Percentiles rank a stretch among this genome's conserved stretches.
Conservation (phyloP, 2,329 filamentous ascomycete species). For the Ploettnerulaceae sp. region DNA sequence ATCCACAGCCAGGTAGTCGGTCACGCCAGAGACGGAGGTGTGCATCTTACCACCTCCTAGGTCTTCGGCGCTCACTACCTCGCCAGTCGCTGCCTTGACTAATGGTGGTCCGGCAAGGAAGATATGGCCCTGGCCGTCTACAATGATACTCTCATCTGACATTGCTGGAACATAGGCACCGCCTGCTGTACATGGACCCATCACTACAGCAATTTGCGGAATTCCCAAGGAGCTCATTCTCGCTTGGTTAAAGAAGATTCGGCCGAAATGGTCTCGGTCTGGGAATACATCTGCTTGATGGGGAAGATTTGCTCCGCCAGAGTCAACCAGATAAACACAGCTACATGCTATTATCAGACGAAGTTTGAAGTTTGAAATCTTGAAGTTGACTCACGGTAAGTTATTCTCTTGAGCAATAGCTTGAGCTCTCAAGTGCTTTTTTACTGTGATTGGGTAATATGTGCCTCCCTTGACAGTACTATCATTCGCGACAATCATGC, state of each 20-base stretch:
- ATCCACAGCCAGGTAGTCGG: conserved; percentile 91
- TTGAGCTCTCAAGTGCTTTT: conserved; percentile 93
- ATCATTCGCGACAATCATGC: conserved; percentile 92
- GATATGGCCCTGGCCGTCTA: conserved; percentile 92
- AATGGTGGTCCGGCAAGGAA: conserved; percentile 92
- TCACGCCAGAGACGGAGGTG: conserved; percentile 84
- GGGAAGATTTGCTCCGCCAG: conserved; percentile 88
- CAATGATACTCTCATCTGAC: conserved; percentile 97
- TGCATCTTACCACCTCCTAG: conserved; percentile 88
- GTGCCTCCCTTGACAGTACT: conserved; percentile 96
- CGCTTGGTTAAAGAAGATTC: conserved; percentile 98
- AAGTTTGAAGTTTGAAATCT: not conserved
- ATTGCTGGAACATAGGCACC: conserved; percentile 96
- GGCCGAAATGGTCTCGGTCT: conserved; percentile 85
- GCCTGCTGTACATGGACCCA: conserved; percentile 95
- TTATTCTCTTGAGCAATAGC: conserved; percentile 85
- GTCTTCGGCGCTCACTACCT: conserved; percentile 85
- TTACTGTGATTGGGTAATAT: conserved; percentile 95
- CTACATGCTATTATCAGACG: conserved; percentile 33
- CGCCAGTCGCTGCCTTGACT: conserved; percentile 93
- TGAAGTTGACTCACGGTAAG: conserved; percentile 47
- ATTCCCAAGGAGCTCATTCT: conserved; percentile 86
- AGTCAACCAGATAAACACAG: conserved; percentile 95
- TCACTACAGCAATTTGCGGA: conserved; percentile 90
- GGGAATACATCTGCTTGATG: conserved; percentile 96